Base-by-base conservation (phyloP, 108 stramenopile genomes). In the Tribonema minus region DNA sequence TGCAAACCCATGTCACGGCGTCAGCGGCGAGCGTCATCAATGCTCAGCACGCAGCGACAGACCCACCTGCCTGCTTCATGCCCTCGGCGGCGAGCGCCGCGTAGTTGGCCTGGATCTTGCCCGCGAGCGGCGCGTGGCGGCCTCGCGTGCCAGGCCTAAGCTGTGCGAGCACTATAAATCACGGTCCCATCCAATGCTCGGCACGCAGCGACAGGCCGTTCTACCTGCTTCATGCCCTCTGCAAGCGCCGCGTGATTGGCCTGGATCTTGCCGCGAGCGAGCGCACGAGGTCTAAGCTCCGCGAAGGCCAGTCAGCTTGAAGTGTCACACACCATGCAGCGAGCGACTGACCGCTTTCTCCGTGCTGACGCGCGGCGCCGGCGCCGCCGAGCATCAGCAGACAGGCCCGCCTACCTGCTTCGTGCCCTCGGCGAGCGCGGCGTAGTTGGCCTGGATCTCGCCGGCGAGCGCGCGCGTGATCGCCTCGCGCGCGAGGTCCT, bases 91-190 rank as follows among this genome's bases (percentile, higher is more conserved):
- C n/a, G 12, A 85, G 65, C 3, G 37, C 71, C 20, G 75, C 63
- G 82, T 82, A 82, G 74, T 85, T 82, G 25, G 59, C 58, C 41
- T 70, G 68, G 31, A 85, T 76, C 81, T 76, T 78, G 54, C 29
- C n/a, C 12, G 82, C 74, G 35, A 85, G 72, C 37, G 82, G 82
- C 68, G 31, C 5, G 81, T 75, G 9, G 82, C 70, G 12, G 75
- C 77, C 41, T 61, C 28, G 7, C 81, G 81, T 29, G 80, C 84
- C 34, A 69, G 75, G 27, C 82, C 84, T 61, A n/a, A n/a, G n/a
- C n/a, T n/a, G n/a, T n/a, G n/a, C n/a, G n/a, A n/a, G n/a, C n/a
- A n/a, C n/a, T n/a, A n/a, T n/a, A n/a, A n/a, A n/a, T n/a, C n/a
- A n/a, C n/a, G n/a, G n/a, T n/a, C n/a, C n/a, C n/a, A n/a, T n/a